Evolutionary conservation across 2,329 filamentous ascomycete species (phyloP).

Genomic region (Metarhizium rileyi): DNA sequence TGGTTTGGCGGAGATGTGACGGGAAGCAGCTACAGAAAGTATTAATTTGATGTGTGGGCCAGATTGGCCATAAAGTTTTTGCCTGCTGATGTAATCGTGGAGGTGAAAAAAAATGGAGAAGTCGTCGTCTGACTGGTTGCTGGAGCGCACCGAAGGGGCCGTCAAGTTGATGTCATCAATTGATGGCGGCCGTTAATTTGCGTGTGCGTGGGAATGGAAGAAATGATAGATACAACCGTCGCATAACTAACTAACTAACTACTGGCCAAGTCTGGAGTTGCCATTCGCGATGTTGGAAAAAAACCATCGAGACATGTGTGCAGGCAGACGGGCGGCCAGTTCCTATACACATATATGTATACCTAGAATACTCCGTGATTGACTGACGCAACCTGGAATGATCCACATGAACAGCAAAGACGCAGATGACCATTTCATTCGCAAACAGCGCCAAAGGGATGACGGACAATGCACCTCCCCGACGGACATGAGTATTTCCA

Average conservation of each 20-base stretch:
- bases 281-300: no score
- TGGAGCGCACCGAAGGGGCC: not conserved
- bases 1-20: constrained; percentile 4
- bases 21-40: constrained; percentile 1
- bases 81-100: constrained; percentile 12
- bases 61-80: constrained; percentile 11
- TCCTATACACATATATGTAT: no score
- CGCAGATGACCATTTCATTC: no score
- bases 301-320: no score
- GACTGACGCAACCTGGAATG: not conserved
- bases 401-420: not conserved
- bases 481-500: not conserved
- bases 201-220: no score
- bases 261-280: no score
- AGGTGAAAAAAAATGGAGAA: not conserved
- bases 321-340: not conserved
- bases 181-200: no score
- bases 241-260: no score
- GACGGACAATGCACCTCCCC: not conserved
- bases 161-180: not conserved
- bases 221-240: no score
- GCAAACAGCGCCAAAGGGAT: not conserved
- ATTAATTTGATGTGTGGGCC: no score
- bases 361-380: no score
- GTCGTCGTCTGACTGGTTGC: not conserved